Base-by-base conservation (phyloP, 164 flowering plant genomes). In the Saururus chinensis region DNA sequence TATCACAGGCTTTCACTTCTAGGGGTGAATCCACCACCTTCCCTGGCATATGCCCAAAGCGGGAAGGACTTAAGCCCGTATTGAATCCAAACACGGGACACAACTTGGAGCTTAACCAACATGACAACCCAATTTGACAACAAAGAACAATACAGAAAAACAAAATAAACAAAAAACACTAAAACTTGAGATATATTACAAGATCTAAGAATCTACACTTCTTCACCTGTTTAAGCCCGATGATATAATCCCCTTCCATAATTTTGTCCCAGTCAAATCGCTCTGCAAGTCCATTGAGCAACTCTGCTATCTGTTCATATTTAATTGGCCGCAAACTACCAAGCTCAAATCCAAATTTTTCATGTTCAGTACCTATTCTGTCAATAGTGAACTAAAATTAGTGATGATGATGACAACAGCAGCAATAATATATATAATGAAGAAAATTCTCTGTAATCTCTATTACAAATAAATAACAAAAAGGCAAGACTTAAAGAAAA, bases 331-430 rank as follows among this genome's bases (percentile, higher is more conserved):
- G 78, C 64, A 89, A 70, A 60, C 84, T 82, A 63, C 59, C 77
- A 64, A 80, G 49, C 71, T 95, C 90, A 77, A 95, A 95, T 60
- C 99, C 99, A 74, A 95, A 95, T 72, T 95, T 95, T 71, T 95
- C 98, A 74, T 95, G 99, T 71, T 95, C 99, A 56, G 99, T 95
- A 53, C 99, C 99, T 73, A 91, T 89, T 80, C 99, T 95, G 96
- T 65, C 63, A 71, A 58, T 51, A 57, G 25, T 63, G 65, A 41
- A 16, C 19, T 40, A 20, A n/a, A 40, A 58, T 24, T 48, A 68
- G 45, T 2, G 37, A 30, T 30, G 37, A 6, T 30, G 37, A 30
- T 6, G 37, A 30, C 37, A 30, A 30, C 6, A 6, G 6, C 37
- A 30, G 6, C 6, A 6, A 30, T 30, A 6, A 30, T 30, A 30